phyloP scores from a whole-genome alignment of 768 basidiomycete species.

The Boletus insuetus region DNA sequence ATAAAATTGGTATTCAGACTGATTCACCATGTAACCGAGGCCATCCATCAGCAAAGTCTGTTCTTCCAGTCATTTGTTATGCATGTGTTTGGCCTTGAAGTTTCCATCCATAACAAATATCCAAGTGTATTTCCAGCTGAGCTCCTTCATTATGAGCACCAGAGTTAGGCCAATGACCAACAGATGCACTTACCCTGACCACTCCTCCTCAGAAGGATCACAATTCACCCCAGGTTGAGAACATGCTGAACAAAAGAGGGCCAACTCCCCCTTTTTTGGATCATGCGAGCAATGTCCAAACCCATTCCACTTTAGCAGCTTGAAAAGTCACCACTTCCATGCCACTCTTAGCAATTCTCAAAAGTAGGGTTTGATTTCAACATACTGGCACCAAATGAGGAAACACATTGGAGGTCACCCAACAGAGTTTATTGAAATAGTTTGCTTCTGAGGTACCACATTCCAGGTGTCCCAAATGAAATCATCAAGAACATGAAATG shows the following conservation, averaged over 20 bases:
- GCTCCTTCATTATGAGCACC: too few species aligned
- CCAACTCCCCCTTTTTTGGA: not conserved
- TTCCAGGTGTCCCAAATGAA: constrained; percentile 17
- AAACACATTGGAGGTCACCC: not conserved
- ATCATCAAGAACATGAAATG: constrained; percentile 19
- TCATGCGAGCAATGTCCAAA: not conserved
- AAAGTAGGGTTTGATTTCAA: too few species aligned
- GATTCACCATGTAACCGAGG: not conserved
- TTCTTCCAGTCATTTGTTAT: not conserved
- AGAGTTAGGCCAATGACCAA: too few species aligned
- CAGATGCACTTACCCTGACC: too few species aligned
- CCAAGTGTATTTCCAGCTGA: not conserved
- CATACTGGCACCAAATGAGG: constrained; percentile 1
- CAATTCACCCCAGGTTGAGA: constrained; percentile 13
- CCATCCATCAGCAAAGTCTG: not conserved
- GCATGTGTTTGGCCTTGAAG: not conserved
- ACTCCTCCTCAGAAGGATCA: too few species aligned
- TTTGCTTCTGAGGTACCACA: constrained; percentile 4
- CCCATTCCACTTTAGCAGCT: constrained; percentile 20
- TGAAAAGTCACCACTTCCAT: constrained; percentile 15
- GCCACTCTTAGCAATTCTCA: constrained; percentile 13
- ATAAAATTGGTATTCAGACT: too few species aligned
- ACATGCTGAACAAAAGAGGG: constrained; percentile 25
- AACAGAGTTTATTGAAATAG: not conserved
- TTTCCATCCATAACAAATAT: not conserved